Conservation (phyloP, 768 basidiomycete species). For the Termitomyces sp. region DNA sequence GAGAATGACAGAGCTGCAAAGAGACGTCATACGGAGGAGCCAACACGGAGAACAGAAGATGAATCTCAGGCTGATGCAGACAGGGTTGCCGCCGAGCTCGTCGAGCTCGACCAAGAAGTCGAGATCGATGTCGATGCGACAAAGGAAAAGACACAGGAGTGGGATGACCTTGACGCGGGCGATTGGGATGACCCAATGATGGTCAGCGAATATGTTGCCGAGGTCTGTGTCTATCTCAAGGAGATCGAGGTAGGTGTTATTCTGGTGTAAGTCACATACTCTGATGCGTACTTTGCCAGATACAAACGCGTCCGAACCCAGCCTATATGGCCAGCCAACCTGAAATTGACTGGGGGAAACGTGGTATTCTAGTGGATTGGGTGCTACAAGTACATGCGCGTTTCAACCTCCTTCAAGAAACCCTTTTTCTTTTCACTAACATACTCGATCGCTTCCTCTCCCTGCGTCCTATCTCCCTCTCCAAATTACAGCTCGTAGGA, state of each 20-base stretch:
- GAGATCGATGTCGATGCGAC: conserved; percentile 19
- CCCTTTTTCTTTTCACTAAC: conserved; percentile 85
- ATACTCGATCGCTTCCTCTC: conserved; percentile 76
- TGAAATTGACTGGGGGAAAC: conserved; percentile 86
- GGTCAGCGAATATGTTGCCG: conserved; percentile 88
- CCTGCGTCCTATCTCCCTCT: conserved; percentile 66
- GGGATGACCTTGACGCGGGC: conserved; percentile 85
- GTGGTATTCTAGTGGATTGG: conserved; percentile 89
- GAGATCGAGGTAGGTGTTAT: conserved; percentile 59
- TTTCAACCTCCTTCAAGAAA: conserved; percentile 84
- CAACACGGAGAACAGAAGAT: conserved; percentile 23
- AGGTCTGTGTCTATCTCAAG: conserved; percentile 85
- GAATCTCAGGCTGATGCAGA: conserved; percentile 32
- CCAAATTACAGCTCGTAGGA: conserved; percentile 89
- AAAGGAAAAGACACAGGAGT: conserved; percentile 45
- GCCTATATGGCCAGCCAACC: conserved; percentile 82
- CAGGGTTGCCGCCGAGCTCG: conserved; percentile 34
- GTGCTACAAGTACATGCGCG: conserved; percentile 85
- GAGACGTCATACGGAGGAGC: conserved; percentile 53
- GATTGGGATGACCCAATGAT: conserved; percentile 87
- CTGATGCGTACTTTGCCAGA: conserved; percentile 32
- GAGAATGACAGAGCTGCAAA: conserved; percentile 49
- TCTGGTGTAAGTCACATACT: not conserved
- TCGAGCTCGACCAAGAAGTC: conserved; percentile 18
- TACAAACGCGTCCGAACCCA: conserved; percentile 70